Percentiles rank a stretch among this genome's conserved stretches.
Evolutionary conservation across 495 filamentous ascomycete species (phyloP).

Genomic region (Talaromyces thailandensis): DNA sequence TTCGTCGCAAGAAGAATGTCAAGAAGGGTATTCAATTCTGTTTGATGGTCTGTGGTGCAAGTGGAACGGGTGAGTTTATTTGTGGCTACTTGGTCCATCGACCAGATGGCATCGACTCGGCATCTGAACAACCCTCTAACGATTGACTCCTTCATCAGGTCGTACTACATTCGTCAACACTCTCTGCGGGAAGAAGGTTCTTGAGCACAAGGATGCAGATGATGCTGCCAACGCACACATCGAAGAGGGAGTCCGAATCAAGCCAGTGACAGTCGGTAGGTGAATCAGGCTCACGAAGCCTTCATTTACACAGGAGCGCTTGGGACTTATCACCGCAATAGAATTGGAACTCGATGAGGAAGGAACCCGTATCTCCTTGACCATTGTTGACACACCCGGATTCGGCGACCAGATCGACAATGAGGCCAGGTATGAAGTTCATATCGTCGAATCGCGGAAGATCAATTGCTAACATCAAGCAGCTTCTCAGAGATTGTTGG

Average conservation of each 20-base stretch:
- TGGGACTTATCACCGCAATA: constrained; percentile 21
- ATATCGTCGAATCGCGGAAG: background rate
- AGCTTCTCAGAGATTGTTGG: constrained; percentile 97
- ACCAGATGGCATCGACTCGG: background rate
- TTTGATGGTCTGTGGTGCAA: constrained; percentile 98
- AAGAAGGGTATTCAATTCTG: constrained; percentile 99
- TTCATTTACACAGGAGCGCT: background rate
- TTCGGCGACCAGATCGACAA: constrained; percentile 99
- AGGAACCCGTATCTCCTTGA: constrained; percentile 94
- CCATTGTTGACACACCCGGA: constrained; percentile 95
- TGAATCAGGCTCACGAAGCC: constrained; percentile 12
- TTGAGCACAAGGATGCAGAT: constrained; percentile 80
- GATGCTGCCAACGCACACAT: constrained; percentile 81
- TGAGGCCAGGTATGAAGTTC: constrained; percentile 73
- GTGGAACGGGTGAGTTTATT: constrained; percentile 75
- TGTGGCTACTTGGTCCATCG: background rate
- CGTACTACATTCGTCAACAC: constrained; percentile 99
- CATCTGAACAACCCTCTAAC: background rate
- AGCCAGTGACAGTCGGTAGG: constrained; percentile 95
- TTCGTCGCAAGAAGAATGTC: constrained; percentile 99
- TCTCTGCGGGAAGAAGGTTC: constrained; percentile 88
- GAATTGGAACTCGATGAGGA: constrained; percentile 97
- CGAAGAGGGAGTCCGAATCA: constrained; percentile 95
- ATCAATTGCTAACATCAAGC: constrained; percentile 16
- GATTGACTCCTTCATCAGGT: constrained; percentile 38